phyloP scores from a whole-genome alignment of 352 stramenopile species.

The Phytophthora sp. region DNA sequence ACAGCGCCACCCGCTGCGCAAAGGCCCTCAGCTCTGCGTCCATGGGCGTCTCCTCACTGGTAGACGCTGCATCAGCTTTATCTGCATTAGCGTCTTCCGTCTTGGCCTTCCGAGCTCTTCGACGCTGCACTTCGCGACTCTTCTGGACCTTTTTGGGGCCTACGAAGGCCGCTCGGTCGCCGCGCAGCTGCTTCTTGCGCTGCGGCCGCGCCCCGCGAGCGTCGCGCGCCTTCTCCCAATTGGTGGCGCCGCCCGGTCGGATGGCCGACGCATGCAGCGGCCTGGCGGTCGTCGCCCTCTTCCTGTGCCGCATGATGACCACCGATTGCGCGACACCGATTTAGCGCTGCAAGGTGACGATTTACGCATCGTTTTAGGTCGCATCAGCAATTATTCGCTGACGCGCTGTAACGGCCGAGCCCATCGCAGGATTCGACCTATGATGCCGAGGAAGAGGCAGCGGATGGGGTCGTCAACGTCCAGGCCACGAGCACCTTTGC shows the following conservation, averaged over 20 bases:
- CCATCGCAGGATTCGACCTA: too few species aligned
- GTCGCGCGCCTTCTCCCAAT: slow-evolving; percentile 29
- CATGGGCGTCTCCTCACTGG: slow-evolving; percentile 25
- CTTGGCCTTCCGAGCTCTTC: neutral
- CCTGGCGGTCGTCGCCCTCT: slow-evolving; percentile 7
- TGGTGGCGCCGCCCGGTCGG: slow-evolving; percentile 13
- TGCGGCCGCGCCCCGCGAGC: neutral
- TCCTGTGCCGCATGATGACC: slow-evolving; percentile 19
- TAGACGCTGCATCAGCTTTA: neutral
- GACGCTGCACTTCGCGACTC: slow-evolving; percentile 4
- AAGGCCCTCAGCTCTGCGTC: slow-evolving; percentile 55
- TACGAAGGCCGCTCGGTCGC: neutral
- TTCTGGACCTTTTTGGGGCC: slow-evolving; percentile 24
- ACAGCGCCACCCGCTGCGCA: slow-evolving; percentile 51
- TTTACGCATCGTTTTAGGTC: slow-evolving; percentile 5
- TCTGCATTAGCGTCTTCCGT: neutral
- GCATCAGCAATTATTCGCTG: too few species aligned
- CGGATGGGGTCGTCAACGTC: slow-evolving; percentile 13
- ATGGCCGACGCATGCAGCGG: slow-evolving; percentile 15
- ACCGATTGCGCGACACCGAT: slow-evolving; percentile 8
- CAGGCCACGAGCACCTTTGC: slow-evolving; percentile 6
- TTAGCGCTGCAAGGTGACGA: too few species aligned
- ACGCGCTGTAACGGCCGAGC: slow-evolving; percentile 21
- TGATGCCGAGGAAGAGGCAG: slow-evolving; percentile 2
- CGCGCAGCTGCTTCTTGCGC: slow-evolving; percentile 17